These are phyloP conservation scores for Hypoxylon perforatum DNA, from an alignment of 495 filamentous ascomycete species.

Conservation along the genomic window DNA sequence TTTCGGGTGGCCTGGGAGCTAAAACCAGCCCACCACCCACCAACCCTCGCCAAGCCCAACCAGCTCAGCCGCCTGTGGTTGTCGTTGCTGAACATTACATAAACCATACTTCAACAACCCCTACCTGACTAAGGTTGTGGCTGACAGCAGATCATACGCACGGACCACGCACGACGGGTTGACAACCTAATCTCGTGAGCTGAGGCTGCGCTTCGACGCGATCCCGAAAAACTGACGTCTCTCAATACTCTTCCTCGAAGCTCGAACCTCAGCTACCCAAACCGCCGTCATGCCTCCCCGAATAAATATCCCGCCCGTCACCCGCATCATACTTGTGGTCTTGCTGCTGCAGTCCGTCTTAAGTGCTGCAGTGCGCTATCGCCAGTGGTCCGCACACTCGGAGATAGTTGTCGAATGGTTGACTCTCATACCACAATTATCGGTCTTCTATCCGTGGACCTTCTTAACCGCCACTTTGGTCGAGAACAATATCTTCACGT, in stretches of 20 bases:
- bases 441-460: conserved; percentile 91
- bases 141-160: conserved; percentile 27
- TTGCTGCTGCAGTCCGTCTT: conserved; percentile 81
- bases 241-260: conserved; percentile 19
- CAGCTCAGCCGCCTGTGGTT: no score
- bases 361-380: conserved; percentile 80
- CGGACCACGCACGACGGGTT: conserved; percentile 28
- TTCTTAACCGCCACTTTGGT: conserved; percentile 87
- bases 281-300: conserved; percentile 74
- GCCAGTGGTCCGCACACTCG: conserved; percentile 66
- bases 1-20: not conserved
- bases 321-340: conserved; percentile 79
- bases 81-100: no score
- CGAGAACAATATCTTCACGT: conserved; percentile 91
- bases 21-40: not conserved
- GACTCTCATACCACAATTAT: conserved; percentile 82
- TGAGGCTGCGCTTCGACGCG: conserved; percentile 31
- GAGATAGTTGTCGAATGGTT: conserved; percentile 83
- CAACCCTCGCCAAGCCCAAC: not conserved
- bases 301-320: conserved; percentile 92
- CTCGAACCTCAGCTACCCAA: conserved; percentile 26
- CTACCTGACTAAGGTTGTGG: no score
- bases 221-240: conserved; percentile 39
- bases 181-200: conserved; percentile 31
- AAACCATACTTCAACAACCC: no score